phyloP scores from a whole-genome alignment of 2,329 filamentous ascomycete species.

The Monilinia fructicola region DNA sequence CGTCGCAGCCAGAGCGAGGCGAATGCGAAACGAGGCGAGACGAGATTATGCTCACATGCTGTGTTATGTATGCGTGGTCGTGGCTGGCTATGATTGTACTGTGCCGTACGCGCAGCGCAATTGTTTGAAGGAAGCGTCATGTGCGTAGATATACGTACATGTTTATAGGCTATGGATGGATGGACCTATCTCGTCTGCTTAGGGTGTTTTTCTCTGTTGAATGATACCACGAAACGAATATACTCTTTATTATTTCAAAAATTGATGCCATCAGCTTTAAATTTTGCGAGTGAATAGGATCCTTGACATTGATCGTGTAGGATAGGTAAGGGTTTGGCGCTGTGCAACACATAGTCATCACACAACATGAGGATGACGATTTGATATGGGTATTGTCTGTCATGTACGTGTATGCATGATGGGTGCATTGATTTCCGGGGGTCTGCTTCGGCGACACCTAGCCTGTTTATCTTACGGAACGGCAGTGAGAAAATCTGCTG shows the following conservation, averaged over 20 bases:
- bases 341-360: background rate
- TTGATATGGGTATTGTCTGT: background rate
- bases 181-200: conserved; percentile 12
- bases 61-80: conserved; percentile 18
- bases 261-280: background rate
- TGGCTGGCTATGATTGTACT: conserved; percentile 16
- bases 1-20: conserved; percentile 1
- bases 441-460: background rate
- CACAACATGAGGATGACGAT: conserved; percentile 1
- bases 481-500: background rate
- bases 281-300: background rate
- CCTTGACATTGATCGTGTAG: background rate
- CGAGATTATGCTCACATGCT: conserved; percentile 9
- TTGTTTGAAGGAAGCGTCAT: conserved; percentile 1
- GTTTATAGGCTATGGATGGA: conserved; percentile 8
- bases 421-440: background rate
- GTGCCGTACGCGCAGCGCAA: conserved; percentile 9
- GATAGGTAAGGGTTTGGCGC: background rate
- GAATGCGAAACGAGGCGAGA: conserved; percentile 13
- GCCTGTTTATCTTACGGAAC: background rate
- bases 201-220: background rate
- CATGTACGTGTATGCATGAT: background rate
- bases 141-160: conserved; percentile 8
- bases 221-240: conserved; percentile 15
- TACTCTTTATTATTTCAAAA: background rate